Percentiles rank a stretch among this genome's conserved stretches.
phyloP scores from a whole-genome alignment of 2,329 filamentous ascomycete species.

The Meredithiella fracta region DNA sequence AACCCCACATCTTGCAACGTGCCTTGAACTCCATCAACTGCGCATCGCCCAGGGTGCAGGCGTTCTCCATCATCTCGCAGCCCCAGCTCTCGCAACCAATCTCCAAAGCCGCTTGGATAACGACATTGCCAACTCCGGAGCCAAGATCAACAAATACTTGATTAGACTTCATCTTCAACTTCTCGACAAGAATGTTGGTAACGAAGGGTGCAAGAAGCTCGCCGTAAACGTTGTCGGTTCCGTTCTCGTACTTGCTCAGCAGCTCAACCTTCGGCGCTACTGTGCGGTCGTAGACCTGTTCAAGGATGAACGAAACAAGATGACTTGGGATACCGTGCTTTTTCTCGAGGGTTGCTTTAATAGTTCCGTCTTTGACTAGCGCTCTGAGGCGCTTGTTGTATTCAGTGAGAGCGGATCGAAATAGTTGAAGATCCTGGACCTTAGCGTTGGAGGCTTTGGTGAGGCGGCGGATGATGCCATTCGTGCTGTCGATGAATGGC shows the following conservation, averaged over 20 bases:
- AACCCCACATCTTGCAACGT: constrained; percentile 79
- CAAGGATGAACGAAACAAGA: constrained; percentile 64
- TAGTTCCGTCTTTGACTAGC: constrained; percentile 51
- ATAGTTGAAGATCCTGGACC: constrained; percentile 47
- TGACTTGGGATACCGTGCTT: constrained; percentile 54
- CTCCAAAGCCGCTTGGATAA: constrained; percentile 82
- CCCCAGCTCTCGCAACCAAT: constrained; percentile 91
- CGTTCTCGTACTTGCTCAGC: constrained; percentile 72
- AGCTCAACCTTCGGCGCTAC: constrained; percentile 79
- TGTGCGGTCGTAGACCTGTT: constrained; percentile 79
- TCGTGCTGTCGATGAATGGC: constrained; percentile 53
- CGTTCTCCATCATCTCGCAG: constrained; percentile 89
- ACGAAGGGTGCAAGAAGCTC: constrained; percentile 78
- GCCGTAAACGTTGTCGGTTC: constrained; percentile 86
- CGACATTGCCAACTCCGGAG: constrained; percentile 90
- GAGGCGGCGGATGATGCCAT: constrained; percentile 60
- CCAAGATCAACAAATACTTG: constrained; percentile 90
- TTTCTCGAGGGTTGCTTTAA: constrained; percentile 53
- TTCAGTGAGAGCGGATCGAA: constrained; percentile 52
- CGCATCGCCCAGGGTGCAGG: constrained; percentile 62
- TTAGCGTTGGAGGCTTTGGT: constrained; percentile 56
- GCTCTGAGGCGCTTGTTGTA: constrained; percentile 59
- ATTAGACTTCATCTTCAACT: constrained; percentile 60
- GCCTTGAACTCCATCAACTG: constrained; percentile 71
- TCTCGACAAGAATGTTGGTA: constrained; percentile 59